Percentiles rank a stretch among this genome's conserved stretches.
Conservation (phyloP, 2,329 filamentous ascomycete species). For the Talaromyces sp. region DNA sequence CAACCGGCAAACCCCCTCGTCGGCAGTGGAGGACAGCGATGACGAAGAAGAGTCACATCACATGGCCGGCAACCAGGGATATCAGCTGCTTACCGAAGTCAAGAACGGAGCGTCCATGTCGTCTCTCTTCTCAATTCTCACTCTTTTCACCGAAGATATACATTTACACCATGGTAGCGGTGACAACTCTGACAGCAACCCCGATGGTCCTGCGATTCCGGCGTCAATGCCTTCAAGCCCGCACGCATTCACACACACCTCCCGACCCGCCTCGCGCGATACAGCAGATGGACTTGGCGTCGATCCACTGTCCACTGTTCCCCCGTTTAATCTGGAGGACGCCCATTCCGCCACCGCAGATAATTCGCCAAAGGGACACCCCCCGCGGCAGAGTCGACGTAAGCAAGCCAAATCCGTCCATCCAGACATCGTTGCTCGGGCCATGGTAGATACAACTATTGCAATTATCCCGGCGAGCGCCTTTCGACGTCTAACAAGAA, state of each 20-base stretch:
- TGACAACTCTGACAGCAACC: slow-evolving; percentile 37
- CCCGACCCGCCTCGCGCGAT: slow-evolving; percentile 20
- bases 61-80: slow-evolving; percentile 67
- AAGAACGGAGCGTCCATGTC: slow-evolving; percentile 99
- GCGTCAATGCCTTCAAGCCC: slow-evolving; percentile 39
- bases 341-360: slow-evolving; percentile 3
- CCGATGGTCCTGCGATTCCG: slow-evolving; percentile 26
- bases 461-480: slow-evolving; percentile 97
- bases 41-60: slow-evolving; percentile 61
- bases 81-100: slow-evolving; percentile 93
- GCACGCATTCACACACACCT: slow-evolving; percentile 24
- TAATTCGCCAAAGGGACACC: slow-evolving; percentile 19
- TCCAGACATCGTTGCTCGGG: slow-evolving; percentile 93
- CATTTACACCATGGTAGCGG: slow-evolving; percentile 64
- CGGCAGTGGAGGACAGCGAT: slow-evolving; percentile 51
- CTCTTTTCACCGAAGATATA: slow-evolving; percentile 92
- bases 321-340: slow-evolving; percentile 68
- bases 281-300: slow-evolving; percentile 17
- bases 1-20: slow-evolving; percentile 36
- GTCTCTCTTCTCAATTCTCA: slow-evolving; percentile 94
- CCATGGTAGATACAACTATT: slow-evolving; percentile 94
- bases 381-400: slow-evolving; percentile 25
- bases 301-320: slow-evolving; percentile 57
- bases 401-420: slow-evolving; percentile 64
- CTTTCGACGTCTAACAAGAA: slow-evolving; percentile 83